Base-by-base conservation (phyloP, 2,329 filamentous ascomycete genomes). In the Colletotrichum sp. region DNA sequence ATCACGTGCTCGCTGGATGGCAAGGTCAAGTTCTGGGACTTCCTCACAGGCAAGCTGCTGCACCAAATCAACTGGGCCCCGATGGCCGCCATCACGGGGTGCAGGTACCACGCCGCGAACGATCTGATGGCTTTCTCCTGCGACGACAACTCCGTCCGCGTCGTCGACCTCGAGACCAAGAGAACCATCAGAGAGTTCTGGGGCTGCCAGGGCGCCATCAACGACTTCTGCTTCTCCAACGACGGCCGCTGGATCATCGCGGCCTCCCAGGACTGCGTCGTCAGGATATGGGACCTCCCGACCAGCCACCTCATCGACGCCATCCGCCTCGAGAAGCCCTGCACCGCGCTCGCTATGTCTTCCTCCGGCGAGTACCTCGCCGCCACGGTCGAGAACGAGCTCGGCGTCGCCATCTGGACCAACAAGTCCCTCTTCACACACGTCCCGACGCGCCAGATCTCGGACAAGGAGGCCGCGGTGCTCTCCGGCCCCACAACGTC, bases 21-120 rank as follows among this genome's bases (percentile, higher is more conserved):
- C 36, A 98, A 94, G 84, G 90, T 99, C 80, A 99, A 98, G 87
- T 99, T 99, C 83, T 99, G 98, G 98, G 95, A 98, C 79, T 98
- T 99, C 78, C 85, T 92, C n/a, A 95, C 94, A 0, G 97, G 96
- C 9, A 90, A 92, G 60, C 89, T 99, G 4, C 82, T 95, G 13
- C 91, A 96, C 77, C 93, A 98, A 81, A 92, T 99, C 68, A 93
- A 96, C 83, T 98, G 96, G 94, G 92, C 93, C 60, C 92, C 92
- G 5, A 95, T 95, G 90, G 93, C 93, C 6, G 91, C 93, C 62
- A 93, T 98, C 68, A 95, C 92, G 1, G 92, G 91, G 18, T 93
- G 96, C 79, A 93, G 93, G 73, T 97, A 98, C 82, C 96, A 98
- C 81, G 89, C 93, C 6, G 91, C 92, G 4, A 98, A 93, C 80